Evolutionary conservation across 768 basidiomycete species (phyloP).

Genomic region (Mycena capillaripes): DNA sequence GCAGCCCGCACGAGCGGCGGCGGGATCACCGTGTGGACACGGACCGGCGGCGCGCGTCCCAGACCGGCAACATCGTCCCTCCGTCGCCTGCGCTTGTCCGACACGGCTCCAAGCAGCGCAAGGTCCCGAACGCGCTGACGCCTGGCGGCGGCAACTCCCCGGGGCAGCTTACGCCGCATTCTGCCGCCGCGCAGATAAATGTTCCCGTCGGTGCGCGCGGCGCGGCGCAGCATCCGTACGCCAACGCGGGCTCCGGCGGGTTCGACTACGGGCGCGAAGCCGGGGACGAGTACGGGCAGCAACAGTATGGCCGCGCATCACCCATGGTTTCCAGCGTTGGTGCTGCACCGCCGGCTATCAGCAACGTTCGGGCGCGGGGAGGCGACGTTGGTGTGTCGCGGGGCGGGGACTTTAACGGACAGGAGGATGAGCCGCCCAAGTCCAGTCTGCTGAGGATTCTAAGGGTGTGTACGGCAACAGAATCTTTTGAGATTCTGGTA

Average conservation of each 20-base stretch:
- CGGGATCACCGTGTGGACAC: conserved; percentile 68
- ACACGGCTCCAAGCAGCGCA: conserved; percentile 80
- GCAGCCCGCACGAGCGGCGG: conserved; percentile 66
- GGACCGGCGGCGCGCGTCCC: conserved; percentile 76
- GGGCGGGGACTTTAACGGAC: conserved; percentile 69
- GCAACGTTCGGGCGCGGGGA: conserved; percentile 77
- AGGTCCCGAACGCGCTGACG: conserved; percentile 70
- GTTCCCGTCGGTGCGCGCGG: conserved; percentile 70
- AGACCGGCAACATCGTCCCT: conserved; percentile 69
- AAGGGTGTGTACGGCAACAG: no score
- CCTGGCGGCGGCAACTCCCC: conserved; percentile 63
- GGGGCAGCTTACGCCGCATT: conserved; percentile 78
- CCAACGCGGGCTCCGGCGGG: conserved; percentile 67
- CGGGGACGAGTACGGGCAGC: conserved; percentile 73
- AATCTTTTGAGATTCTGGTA: no score
- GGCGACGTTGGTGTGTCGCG: conserved; percentile 79
- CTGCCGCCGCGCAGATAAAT: conserved; percentile 81
- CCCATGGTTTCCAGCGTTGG: conserved; percentile 84
- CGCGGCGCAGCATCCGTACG: conserved; percentile 76
- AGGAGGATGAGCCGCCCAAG: conserved; percentile 69
- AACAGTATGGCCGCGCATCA: conserved; percentile 82
- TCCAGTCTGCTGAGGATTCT: conserved; percentile 75
- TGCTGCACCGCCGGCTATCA: conserved; percentile 80
- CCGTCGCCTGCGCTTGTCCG: conserved; percentile 87
- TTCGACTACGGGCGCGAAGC: conserved; percentile 67